Evolutionary conservation across 2,329 filamentous ascomycete genomes (phyloP), one percentile per base, ranked within the genome.

Genomic region (Trichophyton simii): DNA sequence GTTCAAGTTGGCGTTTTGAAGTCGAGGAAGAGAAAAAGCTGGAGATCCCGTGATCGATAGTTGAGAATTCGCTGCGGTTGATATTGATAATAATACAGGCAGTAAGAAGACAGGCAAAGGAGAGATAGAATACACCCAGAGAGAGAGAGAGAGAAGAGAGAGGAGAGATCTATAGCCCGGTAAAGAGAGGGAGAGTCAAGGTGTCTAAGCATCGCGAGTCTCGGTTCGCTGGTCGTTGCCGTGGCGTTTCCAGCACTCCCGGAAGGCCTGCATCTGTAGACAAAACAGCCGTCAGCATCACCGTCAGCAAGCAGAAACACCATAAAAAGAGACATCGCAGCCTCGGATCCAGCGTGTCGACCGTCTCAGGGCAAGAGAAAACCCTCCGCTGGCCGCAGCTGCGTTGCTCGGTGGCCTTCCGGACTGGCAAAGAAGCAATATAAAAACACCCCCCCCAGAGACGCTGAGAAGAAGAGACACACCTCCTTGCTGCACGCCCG

Each of bases 201-300:
- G 22, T 22, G 55, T 36, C 68, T 67, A 83, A 42, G 79, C 81
- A 71, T 95, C 86, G 71, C 90, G 92, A 48, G 82, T 86, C 60
- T 81, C 81, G 0, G 91, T 96, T 69, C 94, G 83, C 72, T 87
- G 78, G 68, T 95, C 86, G 73, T 97, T 97, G 57, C 90, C 86
- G 68, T 95, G 86, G 65, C 80, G 81, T 76, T 95, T 96, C 92
- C 92, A 97, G 75, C 92, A 97, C 68, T 87, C 82, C 69, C 85
- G 86, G 72, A 97, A 97, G 1, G 82, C 80, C 71, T 94, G 87
- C 88, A 97, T 95, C 92, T 97, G 67, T 44, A 44, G 41, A 44
- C 15, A 28, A 28, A 28, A 36, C 34, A 5, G 11, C 8, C 34
- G 41, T 44, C n/a, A 44, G 41, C 41, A 44, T 44, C 41, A 44